These are phyloP conservation scores for Santalum album DNA, from an alignment of 164 flowering plant species.

Conservation along the genomic window DNA sequence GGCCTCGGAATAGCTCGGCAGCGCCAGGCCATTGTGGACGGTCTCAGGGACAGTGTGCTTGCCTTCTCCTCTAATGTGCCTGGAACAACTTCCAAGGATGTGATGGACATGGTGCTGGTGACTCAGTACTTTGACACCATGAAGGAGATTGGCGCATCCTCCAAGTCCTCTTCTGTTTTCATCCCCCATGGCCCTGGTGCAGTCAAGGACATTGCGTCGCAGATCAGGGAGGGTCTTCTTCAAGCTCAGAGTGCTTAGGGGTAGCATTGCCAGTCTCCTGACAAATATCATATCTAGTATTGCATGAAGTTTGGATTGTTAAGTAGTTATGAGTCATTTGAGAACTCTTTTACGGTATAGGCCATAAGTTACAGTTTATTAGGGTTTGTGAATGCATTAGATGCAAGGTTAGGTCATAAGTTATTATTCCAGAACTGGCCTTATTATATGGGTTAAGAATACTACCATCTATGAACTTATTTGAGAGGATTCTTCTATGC, in stretches of 20 bases:
- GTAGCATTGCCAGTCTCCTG: no score
- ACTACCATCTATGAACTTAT: no score
- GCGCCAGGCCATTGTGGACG: constrained; percentile 43
- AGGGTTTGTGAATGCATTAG: no score
- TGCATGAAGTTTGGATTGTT: no score
- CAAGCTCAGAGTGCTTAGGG: constrained; percentile 25
- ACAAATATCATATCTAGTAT: no score
- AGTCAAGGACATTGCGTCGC: constrained; percentile 43
- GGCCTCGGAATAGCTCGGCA: constrained; percentile 39
- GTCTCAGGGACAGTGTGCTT: constrained; percentile 43
- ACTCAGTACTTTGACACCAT: constrained; percentile 58
- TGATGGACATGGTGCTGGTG: constrained; percentile 61
- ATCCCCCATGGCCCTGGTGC: constrained; percentile 63
- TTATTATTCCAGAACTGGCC: no score
- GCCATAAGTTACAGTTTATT: no score
- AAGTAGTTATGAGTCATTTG: no score
- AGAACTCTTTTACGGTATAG: no score
- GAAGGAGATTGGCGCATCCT: constrained; percentile 53
- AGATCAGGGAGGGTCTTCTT: constrained; percentile 63
- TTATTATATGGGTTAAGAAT: no score
- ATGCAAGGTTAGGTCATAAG: no score
- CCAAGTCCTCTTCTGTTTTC: constrained; percentile 49
- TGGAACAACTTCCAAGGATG: constrained; percentile 50
- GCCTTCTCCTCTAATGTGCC: constrained; percentile 53
- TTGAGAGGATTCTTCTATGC: no score